Percentiles rank a stretch among this genome's conserved stretches.
phyloP scores from a whole-genome alignment of 2,329 filamentous ascomycete species.

The Colletotrichum horii region DNA sequence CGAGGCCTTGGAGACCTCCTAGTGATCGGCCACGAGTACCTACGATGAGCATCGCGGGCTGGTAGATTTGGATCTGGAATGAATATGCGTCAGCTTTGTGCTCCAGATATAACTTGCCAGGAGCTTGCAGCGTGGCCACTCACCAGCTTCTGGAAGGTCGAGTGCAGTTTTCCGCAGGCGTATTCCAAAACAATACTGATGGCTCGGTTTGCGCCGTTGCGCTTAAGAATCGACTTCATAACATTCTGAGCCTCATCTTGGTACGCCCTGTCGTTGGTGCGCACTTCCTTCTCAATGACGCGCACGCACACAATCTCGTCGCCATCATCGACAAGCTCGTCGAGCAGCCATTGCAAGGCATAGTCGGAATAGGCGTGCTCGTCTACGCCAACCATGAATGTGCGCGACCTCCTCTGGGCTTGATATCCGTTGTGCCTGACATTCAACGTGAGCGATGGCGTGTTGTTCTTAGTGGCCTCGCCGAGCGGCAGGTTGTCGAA shows the following conservation, averaged over 20 bases:
- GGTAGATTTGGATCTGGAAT: conserved; percentile 86
- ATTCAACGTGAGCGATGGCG: conserved; percentile 78
- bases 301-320: conserved; percentile 92
- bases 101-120: not conserved
- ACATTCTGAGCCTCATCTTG: conserved; percentile 76
- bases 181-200: conserved; percentile 88
- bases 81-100: not conserved
- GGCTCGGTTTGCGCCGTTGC: conserved; percentile 80
- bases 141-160: conserved; percentile 90
- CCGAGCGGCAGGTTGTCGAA: conserved; percentile 65
- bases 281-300: conserved; percentile 84
- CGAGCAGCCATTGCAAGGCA: conserved; percentile 89
- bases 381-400: conserved; percentile 90
- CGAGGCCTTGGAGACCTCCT: conserved; percentile 83
- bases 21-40: conserved; percentile 86
- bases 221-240: conserved; percentile 77
- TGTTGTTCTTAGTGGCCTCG: conserved; percentile 64
- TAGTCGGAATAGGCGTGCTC: conserved; percentile 92
- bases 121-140: conserved; percentile 33
- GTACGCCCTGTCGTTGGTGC: conserved; percentile 66
- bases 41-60: conserved; percentile 89
- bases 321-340: conserved; percentile 90
- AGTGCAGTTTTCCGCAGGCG: conserved; percentile 86
- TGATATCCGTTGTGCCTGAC: conserved; percentile 87
- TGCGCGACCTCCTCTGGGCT: conserved; percentile 79